Conservation (phyloP, 148 eudicot genomes). For the Bassia scoparia region DNA sequence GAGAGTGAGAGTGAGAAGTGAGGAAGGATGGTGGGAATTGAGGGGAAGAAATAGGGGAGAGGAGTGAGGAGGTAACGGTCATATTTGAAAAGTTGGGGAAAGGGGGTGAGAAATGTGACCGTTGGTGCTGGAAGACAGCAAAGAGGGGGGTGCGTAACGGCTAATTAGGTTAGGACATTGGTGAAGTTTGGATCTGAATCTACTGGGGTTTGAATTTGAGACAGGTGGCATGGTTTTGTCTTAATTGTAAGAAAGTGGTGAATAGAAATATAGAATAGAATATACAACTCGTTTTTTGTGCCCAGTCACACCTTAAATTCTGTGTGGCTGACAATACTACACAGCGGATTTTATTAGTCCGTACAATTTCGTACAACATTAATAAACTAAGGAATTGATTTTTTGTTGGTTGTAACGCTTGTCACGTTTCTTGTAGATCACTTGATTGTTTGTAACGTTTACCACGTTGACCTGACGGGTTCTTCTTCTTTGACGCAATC, state of each 20-base stretch:
- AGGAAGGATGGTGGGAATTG: neutral
- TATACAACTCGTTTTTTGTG: too few relatives aligned
- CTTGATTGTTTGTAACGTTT: too few relatives aligned
- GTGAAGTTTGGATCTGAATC: neutral
- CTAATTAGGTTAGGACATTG: conserved; percentile 9
- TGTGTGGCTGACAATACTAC: too few relatives aligned
- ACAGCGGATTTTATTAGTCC: too few relatives aligned
- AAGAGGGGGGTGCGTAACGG: conserved; percentile 33
- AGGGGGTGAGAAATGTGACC: conserved; percentile 24
- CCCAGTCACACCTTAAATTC: too few relatives aligned
- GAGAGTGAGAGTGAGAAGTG: conserved; percentile 8
- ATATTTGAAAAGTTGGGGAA: conserved; percentile 19
- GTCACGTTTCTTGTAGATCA: too few relatives aligned
- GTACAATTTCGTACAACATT: too few relatives aligned
- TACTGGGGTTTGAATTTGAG: neutral
- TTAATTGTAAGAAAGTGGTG: neutral
- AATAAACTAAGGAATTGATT: too few relatives aligned
- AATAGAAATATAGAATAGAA: too few relatives aligned
- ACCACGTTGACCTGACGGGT: too few relatives aligned
- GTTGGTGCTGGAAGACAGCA: conserved; percentile 23
- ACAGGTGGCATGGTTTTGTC: neutral
- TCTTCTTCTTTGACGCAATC: too few relatives aligned
- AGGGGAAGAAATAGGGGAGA: conserved; percentile 21
- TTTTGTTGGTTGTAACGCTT: too few relatives aligned
- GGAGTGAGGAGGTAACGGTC: conserved; percentile 29